Conservation (phyloP, 2,329 filamentous ascomycete genomes). For the Beauveria varroae region DNA sequence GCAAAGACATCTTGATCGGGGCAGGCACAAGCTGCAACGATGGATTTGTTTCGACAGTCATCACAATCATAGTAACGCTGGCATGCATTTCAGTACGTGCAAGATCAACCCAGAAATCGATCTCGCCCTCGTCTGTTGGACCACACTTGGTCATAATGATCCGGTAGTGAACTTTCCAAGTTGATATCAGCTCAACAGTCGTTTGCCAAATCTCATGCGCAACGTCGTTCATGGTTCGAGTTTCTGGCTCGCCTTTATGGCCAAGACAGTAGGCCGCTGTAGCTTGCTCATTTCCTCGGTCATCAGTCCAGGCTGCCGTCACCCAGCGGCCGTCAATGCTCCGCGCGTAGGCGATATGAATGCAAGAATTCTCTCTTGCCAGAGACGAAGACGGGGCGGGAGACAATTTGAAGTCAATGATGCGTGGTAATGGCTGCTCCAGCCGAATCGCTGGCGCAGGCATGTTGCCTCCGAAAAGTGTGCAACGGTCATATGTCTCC, state of each 20-base stretch:
- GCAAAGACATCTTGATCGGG: conserved; percentile 38
- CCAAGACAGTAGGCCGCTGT: conserved; percentile 66
- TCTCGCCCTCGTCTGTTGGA: conserved; percentile 58
- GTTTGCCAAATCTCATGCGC: conserved; percentile 71
- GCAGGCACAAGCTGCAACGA: conserved; percentile 56
- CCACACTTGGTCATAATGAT: conserved; percentile 67
- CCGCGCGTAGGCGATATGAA: conserved; percentile 72
- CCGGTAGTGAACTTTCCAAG: conserved; percentile 67
- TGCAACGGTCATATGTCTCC: conserved; percentile 72
- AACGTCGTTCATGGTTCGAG: conserved; percentile 53
- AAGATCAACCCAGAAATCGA: conserved; percentile 50
- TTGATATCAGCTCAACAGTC: conserved; percentile 64
- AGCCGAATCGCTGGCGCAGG: conserved; percentile 66
- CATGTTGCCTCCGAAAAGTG: conserved; percentile 45
- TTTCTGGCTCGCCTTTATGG: conserved; percentile 44
- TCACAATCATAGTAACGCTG: conserved; percentile 47
- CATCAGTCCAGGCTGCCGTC: conserved; percentile 74
- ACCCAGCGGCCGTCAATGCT: conserved; percentile 74
- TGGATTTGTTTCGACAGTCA: conserved; percentile 59
- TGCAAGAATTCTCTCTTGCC: conserved; percentile 68
- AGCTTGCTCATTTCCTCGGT: conserved; percentile 63
- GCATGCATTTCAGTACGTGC: conserved; percentile 44
- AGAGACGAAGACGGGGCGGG: conserved; percentile 63
- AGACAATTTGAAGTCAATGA: conserved; percentile 67
- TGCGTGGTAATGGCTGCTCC: conserved; percentile 60